A percentile compares a stretch with the other conserved stretches of the same genome.
Conservation (phyloP, 179 eudicot genomes). For the Patellifolia procumbens region DNA sequence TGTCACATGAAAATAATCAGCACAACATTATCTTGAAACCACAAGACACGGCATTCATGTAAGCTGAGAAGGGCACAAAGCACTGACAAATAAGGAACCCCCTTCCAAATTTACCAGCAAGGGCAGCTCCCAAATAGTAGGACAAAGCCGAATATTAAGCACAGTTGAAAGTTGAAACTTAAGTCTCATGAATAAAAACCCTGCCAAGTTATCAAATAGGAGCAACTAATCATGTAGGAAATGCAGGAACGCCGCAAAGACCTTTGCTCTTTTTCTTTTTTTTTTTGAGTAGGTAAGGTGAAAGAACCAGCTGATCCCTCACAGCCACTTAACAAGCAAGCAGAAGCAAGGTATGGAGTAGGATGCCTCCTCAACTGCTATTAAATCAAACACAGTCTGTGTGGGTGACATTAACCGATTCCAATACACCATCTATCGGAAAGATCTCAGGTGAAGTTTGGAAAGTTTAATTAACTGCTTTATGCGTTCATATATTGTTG, state of each 20-base stretch:
- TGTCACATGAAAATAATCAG: not conserved
- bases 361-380: not conserved
- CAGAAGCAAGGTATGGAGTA: not conserved
- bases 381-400: not conserved
- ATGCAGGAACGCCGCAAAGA: not conserved
- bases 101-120: not conserved
- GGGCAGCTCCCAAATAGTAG: slow-evolving; percentile 4
- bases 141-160: not conserved
- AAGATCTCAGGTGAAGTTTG: too few species aligned
- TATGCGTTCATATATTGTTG: too few species aligned
- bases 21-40: not conserved
- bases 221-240: not conserved
- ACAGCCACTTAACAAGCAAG: too few species aligned
- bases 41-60: not conserved
- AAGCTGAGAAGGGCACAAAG: not conserved
- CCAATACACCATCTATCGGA: too few species aligned
- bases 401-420: not conserved
- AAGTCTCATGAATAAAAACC: not conserved
- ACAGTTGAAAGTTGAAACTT: not conserved
- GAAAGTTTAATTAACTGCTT: too few species aligned
- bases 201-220: not conserved
- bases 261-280: too few species aligned
- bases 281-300: too few species aligned
- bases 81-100: not conserved
- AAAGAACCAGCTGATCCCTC: too few species aligned